Evolutionary conservation across 768 basidiomycete species (phyloP).

Genomic region (Asterophora parasitica): DNA sequence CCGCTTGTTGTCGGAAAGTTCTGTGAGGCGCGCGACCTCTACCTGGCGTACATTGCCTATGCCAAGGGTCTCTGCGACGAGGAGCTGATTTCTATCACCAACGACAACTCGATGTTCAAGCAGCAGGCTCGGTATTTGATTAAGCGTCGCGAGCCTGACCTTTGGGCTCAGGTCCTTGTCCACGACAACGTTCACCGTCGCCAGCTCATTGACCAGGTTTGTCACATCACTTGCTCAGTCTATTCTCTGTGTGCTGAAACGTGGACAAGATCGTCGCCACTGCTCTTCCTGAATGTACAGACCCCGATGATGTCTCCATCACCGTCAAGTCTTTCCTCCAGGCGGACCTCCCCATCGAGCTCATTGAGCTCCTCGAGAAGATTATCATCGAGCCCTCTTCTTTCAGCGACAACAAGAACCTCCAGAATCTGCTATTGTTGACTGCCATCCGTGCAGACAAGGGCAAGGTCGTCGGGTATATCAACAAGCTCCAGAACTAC

Average conservation of each 20-base stretch:
- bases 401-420: constrained; percentile 95
- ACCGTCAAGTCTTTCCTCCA: constrained; percentile 99
- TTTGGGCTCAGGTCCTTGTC: constrained; percentile 93
- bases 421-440: constrained; percentile 91
- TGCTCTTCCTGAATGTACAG: constrained; percentile 93
- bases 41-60: constrained; percentile 98
- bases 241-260: not conserved
- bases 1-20: constrained; percentile 97
- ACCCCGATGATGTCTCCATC: constrained; percentile 96
- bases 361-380: constrained; percentile 97
- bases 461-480: constrained; percentile 96
- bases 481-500: constrained; percentile 95
- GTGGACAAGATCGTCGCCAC: constrained; percentile 76
- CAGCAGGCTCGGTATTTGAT: constrained; percentile 98
- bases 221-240: constrained; percentile 9
- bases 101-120: constrained; percentile 99
- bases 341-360: constrained; percentile 93
- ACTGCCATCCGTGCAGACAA: constrained; percentile 98
- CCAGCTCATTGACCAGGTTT: constrained; percentile 86
- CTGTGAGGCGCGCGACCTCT: constrained; percentile 97
- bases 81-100: constrained; percentile 93
- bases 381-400: constrained; percentile 96
- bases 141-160: constrained; percentile 89
- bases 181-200: constrained; percentile 90
- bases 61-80: constrained; percentile 99